These are phyloP conservation scores for Phragmites australis DNA, from an alignment of 176 grass and related monocot genomes.

Conservation along the genomic window DNA sequence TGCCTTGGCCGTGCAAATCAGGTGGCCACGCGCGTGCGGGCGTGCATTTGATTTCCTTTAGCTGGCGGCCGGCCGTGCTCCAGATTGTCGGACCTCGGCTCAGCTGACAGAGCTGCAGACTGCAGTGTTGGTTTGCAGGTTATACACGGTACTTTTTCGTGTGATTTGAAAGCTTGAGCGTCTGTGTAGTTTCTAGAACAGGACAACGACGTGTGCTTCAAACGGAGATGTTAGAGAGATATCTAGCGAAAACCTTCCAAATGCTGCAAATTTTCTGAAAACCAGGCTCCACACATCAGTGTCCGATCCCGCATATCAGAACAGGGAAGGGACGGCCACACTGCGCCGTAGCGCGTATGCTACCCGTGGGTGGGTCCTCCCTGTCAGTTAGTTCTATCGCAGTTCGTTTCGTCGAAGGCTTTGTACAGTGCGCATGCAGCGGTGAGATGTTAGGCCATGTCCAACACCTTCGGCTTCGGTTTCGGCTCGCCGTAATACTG, in stretches of 20 bases:
- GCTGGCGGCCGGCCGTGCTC: neutral
- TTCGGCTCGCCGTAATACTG: too few relatives aligned
- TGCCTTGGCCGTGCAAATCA: conserved; percentile 5
- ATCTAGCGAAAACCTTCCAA: neutral
- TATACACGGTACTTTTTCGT: too few relatives aligned
- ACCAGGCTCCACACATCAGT: too few relatives aligned
- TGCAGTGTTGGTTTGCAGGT: neutral
- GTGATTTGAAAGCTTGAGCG: neutral
- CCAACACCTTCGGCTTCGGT: too few relatives aligned
- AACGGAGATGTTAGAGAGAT: neutral
- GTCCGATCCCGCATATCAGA: too few relatives aligned
- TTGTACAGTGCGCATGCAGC: conserved; percentile 29
- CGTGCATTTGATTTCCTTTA: neutral
- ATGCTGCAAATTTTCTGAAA: neutral
- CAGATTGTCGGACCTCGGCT: neutral
- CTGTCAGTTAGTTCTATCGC: neutral
- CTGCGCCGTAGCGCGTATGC: too few relatives aligned
- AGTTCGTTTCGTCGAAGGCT: conserved; percentile 27
- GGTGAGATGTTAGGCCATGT: too few relatives aligned
- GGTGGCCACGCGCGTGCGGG: conserved; percentile 22
- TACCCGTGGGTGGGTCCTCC: neutral
- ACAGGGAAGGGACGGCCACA: neutral
- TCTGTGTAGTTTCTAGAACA: neutral
- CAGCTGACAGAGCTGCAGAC: neutral
- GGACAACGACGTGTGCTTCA: too few relatives aligned